These are phyloP conservation scores for Cytospora mali DNA, from an alignment of 2,329 filamentous ascomycete genomes.

Conservation along the genomic window DNA sequence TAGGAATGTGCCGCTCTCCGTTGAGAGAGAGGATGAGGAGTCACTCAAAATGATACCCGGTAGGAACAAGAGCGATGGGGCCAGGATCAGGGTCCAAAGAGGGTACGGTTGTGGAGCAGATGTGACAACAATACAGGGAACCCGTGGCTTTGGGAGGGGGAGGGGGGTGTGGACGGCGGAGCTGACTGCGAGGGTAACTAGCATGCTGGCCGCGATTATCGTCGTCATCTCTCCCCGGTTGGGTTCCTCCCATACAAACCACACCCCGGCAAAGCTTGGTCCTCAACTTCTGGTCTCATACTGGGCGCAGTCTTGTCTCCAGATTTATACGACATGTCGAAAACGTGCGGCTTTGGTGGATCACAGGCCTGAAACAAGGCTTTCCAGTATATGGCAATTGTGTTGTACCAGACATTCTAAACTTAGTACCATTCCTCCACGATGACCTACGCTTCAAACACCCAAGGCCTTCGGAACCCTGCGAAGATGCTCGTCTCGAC, in stretches of 20 bases:
- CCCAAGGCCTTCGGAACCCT: neutral
- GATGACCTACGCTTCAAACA: neutral
- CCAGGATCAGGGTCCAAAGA: neutral
- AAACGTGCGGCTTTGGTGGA: too few relatives aligned
- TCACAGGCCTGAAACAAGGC: too few relatives aligned
- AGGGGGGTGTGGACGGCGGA: too few relatives aligned
- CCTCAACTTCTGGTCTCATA: slow-evolving; percentile 18
- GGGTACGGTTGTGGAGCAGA: neutral
- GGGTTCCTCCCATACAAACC: slow-evolving; percentile 16
- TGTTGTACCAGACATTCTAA: neutral
- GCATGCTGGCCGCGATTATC: neutral
- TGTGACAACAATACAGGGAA: neutral
- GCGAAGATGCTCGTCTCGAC: neutral
- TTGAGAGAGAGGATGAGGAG: neutral
- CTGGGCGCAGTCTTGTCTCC: neutral
- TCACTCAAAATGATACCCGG: neutral
- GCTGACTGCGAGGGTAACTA: neutral
- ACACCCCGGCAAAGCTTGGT: slow-evolving; percentile 12
- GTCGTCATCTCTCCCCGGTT: neutral
- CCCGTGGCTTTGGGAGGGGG: neutral
- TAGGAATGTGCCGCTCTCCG: neutral
- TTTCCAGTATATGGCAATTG: too few relatives aligned
- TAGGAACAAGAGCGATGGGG: neutral
- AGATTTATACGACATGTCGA: too few relatives aligned
- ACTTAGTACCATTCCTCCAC: neutral